Conservation (phyloP, 768 basidiomycete genomes). For the Mycena rebaudengoi region DNA sequence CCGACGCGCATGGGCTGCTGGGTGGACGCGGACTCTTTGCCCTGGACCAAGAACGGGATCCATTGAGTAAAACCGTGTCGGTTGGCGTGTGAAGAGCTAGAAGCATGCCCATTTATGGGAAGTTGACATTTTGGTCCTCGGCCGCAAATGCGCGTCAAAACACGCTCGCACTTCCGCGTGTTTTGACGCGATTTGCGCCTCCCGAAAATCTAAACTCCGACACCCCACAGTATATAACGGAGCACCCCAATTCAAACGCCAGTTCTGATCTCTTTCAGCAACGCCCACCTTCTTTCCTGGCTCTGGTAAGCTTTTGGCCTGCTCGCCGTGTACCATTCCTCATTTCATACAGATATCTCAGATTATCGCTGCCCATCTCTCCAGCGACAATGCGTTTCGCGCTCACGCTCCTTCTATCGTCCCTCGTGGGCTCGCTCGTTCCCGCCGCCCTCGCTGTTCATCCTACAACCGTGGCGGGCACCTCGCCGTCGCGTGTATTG, state of each 20-base stretch:
- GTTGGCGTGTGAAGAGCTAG: conserved; percentile 6
- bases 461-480: not conserved
- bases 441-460: conserved; percentile 6
- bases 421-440: conserved; percentile 3
- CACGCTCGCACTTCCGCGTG: no score
- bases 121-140: conserved; percentile 1
- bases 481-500: conserved; percentile 4
- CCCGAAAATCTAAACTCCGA: conserved; percentile 15
- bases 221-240: conserved; percentile 11
- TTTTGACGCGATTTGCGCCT: no score
- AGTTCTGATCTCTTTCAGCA: conserved; percentile 20
- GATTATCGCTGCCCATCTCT: no score
- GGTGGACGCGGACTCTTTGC: no score
- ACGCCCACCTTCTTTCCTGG: conserved; percentile 12
- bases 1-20: no score
- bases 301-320: no score
- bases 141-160: not conserved
- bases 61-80: no score
- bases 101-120: conserved; percentile 5
- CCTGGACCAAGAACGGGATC: no score
- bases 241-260: not conserved
- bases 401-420: conserved; percentile 18
- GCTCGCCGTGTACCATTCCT: no score
- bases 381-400: conserved; percentile 17
- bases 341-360: no score